Conservation (phyloP, 2,329 filamentous ascomycete genomes). For the Alternaria conjuncta region DNA sequence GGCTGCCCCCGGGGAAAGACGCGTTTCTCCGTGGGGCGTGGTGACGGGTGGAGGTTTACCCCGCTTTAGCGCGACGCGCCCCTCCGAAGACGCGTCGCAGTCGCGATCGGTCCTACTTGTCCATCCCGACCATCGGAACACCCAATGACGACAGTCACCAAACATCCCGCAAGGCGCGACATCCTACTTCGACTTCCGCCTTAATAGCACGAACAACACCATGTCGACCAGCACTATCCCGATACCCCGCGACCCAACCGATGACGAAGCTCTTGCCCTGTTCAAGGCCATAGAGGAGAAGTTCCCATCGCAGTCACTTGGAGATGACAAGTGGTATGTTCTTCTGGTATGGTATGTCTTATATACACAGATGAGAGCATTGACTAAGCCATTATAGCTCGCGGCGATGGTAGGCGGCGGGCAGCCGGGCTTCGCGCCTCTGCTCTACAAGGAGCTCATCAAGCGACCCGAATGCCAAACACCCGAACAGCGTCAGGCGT, state of each 20-base stretch:
- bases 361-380: background rate
- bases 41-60: background rate
- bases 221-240: slow-evolving; percentile 24
- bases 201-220: background rate
- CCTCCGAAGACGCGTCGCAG: background rate
- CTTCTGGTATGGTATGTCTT: slow-evolving; percentile 40
- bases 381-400: slow-evolving; percentile 27
- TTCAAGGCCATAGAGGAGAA: slow-evolving; percentile 53
- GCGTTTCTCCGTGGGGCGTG: background rate
- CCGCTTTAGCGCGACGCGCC: background rate
- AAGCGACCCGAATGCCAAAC: slow-evolving; percentile 55
- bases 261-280: slow-evolving; percentile 49
- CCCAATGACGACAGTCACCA: background rate
- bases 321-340: slow-evolving; percentile 56
- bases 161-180: background rate
- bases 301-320: slow-evolving; percentile 53
- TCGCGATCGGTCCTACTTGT: background rate
- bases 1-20: background rate
- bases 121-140: background rate
- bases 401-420: slow-evolving; percentile 58
- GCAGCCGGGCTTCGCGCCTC: slow-evolving; percentile 59
- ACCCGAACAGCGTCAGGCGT: slow-evolving; percentile 52
- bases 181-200: background rate
- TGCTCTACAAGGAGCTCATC: slow-evolving; percentile 64
- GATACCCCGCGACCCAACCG: slow-evolving; percentile 40